These are phyloP conservation scores for Globisporangium emineosum DNA, from an alignment of 352 stramenopile genomes.

Conservation along the genomic window DNA sequence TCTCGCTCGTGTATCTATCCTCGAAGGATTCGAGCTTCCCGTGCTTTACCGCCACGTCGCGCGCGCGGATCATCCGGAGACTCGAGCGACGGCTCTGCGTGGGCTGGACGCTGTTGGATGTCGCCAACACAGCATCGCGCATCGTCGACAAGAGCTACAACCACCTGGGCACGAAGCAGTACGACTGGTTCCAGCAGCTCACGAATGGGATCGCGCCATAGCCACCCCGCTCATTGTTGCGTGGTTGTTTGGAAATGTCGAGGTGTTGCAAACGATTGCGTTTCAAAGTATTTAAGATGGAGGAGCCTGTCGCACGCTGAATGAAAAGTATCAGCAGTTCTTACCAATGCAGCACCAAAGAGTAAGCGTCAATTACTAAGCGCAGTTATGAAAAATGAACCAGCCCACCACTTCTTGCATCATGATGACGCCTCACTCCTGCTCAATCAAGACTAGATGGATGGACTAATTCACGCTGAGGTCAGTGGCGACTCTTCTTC, in stretches of 20 bases:
- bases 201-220: constrained; percentile 78
- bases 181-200: constrained; percentile 86
- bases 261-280: background rate
- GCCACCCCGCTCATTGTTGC: background rate
- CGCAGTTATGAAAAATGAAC: background rate
- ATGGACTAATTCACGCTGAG: background rate
- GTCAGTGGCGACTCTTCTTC: constrained; percentile 8
- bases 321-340: background rate
- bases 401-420: background rate
- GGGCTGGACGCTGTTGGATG: constrained; percentile 44
- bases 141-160: constrained; percentile 79
- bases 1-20: constrained; percentile 89
- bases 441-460: background rate
- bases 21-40: constrained; percentile 91
- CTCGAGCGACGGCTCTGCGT: constrained; percentile 59
- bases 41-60: constrained; percentile 79
- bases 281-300: constrained; percentile 7
- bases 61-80: constrained; percentile 39
- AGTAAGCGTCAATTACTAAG: background rate
- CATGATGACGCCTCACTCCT: background rate
- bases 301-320: background rate
- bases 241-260: background rate
- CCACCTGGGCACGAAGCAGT: constrained; percentile 76
- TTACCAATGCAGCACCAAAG: background rate
- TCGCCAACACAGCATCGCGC: constrained; percentile 46